Evolutionary conservation across 192 early-diverging fungal genomes (phyloP).

Genomic region (Linnemannia elongata): DNA sequence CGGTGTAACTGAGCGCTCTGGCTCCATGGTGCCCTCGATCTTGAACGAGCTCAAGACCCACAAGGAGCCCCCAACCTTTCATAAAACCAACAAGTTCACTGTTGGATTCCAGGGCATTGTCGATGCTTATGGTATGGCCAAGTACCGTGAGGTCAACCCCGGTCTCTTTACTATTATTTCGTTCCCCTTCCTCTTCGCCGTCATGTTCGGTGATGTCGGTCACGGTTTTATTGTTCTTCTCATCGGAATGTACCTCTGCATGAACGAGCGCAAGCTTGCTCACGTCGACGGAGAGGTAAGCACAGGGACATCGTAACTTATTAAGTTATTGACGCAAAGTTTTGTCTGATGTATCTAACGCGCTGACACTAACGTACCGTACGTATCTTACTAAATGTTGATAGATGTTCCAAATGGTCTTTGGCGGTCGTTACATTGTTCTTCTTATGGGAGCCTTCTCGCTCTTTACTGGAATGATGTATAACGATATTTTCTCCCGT

Average conservation of each 20-base stretch:
- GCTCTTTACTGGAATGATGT: slow-evolving; percentile 96
- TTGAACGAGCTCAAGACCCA: slow-evolving; percentile 88
- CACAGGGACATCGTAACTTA: background rate
- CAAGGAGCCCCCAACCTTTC: slow-evolving; percentile 94
- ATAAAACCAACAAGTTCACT: slow-evolving; percentile 97
- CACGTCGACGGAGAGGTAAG: slow-evolving; percentile 85
- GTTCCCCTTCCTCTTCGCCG: slow-evolving; percentile 99
- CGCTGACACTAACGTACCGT: background rate
- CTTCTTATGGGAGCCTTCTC: slow-evolving; percentile 98
- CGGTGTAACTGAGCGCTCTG: slow-evolving; percentile 76
- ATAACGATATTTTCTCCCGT: slow-evolving; percentile 98
- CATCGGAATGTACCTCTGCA: slow-evolving; percentile 79
- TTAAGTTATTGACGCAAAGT: background rate
- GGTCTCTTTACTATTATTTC: slow-evolving; percentile 97
- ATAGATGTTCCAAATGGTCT: slow-evolving; percentile 91
- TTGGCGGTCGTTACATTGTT: slow-evolving; percentile 96
- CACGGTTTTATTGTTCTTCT: slow-evolving; percentile 92
- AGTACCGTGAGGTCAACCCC: slow-evolving; percentile 98
- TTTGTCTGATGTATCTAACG: background rate
- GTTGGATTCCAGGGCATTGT: slow-evolving; percentile 97
- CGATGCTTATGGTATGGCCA: slow-evolving; percentile 97
- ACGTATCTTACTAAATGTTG: background rate
- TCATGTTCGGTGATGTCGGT: slow-evolving; percentile 99
- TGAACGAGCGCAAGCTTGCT: slow-evolving; percentile 84
- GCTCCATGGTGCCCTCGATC: slow-evolving; percentile 89